Evolutionary conservation across 2,329 filamentous ascomycete species (phyloP).

Genomic region (Tolypocladium sp.): DNA sequence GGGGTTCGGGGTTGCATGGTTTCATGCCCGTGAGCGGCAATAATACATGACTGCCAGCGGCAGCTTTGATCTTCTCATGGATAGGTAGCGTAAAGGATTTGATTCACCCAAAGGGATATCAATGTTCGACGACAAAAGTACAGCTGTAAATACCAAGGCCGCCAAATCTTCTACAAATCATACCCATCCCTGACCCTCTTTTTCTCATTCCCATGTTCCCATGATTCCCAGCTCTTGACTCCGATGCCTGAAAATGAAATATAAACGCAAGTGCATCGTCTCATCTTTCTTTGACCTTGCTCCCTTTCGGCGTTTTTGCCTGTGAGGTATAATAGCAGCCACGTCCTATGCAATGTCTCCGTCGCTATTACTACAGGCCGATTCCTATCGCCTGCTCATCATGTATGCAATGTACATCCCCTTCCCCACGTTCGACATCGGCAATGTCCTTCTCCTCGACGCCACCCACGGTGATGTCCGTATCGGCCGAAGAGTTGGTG

Average conservation of each 20-base stretch:
- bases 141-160: background rate
- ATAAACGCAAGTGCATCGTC: background rate
- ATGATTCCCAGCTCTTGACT: background rate
- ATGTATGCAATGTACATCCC: background rate
- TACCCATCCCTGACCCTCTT: background rate
- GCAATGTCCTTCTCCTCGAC: background rate
- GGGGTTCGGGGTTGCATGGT: background rate
- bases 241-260: background rate
- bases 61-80: background rate
- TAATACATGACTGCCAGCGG: background rate
- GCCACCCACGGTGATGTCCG: background rate
- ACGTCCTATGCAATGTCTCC: background rate
- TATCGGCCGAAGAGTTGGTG: background rate
- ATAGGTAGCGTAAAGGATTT: background rate
- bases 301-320: background rate
- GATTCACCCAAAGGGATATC: background rate
- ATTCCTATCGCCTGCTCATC: slow-evolving; percentile 1
- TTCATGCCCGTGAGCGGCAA: background rate
- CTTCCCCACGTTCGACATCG: background rate
- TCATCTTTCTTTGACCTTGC: background rate
- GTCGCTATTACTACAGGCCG: background rate
- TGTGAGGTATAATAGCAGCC: background rate
- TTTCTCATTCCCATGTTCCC: background rate
- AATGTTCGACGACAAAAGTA: background rate
- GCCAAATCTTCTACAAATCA: background rate